Base-by-base conservation (phyloP, 345 rosid genomes). In the Citrus trifoliata region DNA sequence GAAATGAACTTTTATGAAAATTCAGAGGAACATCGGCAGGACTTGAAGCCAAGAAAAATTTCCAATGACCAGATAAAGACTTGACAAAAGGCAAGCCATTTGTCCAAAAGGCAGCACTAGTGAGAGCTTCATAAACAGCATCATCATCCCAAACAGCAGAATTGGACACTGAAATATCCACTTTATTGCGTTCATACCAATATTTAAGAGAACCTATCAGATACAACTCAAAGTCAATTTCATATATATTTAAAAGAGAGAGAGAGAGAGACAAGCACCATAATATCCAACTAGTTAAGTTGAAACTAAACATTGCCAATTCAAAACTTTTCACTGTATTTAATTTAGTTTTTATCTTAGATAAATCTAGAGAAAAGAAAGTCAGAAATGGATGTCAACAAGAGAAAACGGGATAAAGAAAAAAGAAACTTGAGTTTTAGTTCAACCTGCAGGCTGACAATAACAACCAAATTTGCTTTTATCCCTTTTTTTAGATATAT, bases 31-130 rank as follows among this genome's bases (percentile, higher is more conserved):
- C 92, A 80, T 74, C 77, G 13, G 81, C 38, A 79, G 99, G 97
- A 32, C 69, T 69, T 25, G 94, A 80, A 75, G 97, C 94, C 90
- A 96, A 84, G 79, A 87, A 87, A 81, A 96, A 96, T 30, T 89
- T 96, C 99, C 99, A 96, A 64, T 85, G 81, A 70, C 99, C 97
- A 78, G 98, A 90, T 76, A 96, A 79, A 79, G 99, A 93, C 85
- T 83, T 88, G 8, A 89, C 95, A 76, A 87, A 96, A 65, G 98
- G 97, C 87, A 94, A 87, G 67, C 86, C 95, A 51, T 92, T 85
- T 22, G 88, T 95, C 99, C 97, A 94, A 76, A 81, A 91, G 4
- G 92, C 88, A 75, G 98, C 95, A 72, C 84, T 86, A 22, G 87
- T 93, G 67, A 96, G 95, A 76, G 97, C 93, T 67, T 66, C 88